Percentiles rank a stretch among this genome's conserved stretches.
These are phyloP conservation scores for Coniella lustricola DNA, from an alignment of 2,329 filamentous ascomycete genomes.

Conservation along the genomic window DNA sequence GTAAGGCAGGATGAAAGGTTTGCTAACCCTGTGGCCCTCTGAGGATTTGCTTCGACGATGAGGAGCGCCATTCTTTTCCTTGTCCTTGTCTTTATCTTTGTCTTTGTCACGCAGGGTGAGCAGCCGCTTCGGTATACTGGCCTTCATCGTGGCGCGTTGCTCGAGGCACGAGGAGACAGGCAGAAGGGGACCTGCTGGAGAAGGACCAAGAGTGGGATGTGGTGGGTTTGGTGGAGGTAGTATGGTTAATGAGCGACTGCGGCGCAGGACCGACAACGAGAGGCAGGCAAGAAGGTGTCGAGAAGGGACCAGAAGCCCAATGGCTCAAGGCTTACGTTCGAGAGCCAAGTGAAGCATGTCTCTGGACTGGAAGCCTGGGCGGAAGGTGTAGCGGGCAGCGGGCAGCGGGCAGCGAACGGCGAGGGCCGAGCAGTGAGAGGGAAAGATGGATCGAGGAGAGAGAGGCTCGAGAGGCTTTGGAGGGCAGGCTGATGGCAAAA, in stretches of 20 bases:
- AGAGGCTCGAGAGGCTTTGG: not conserved
- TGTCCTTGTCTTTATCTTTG: not conserved
- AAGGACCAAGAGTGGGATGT: no score
- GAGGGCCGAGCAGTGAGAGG: no score
- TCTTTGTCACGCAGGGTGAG: constrained; percentile 56
- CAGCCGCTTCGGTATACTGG: constrained; percentile 53
- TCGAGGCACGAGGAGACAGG: constrained; percentile 1
- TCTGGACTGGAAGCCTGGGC: not conserved
- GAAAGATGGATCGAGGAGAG: not conserved
- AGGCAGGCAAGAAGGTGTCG: not conserved
- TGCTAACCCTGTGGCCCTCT: constrained; percentile 45
- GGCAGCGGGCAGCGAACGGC: no score
- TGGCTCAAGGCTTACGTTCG: constrained; percentile 17
- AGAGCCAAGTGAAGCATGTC: constrained; percentile 13
- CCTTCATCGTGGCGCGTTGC: constrained; percentile 40
- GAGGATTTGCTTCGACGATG: constrained; percentile 46
- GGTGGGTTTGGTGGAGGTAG: no score
- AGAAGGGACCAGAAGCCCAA: constrained; percentile 17
- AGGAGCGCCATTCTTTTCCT: constrained; percentile 43
- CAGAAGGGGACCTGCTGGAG: no score
- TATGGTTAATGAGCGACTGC: not conserved
- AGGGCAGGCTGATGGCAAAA: not conserved
- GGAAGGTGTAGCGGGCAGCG: not conserved
- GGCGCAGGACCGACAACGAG: constrained; percentile 1
- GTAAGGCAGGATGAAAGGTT: no score